A percentile compares a stretch with the other conserved stretches of the same genome.
These are phyloP conservation scores for Fusarium verticillioides DNA, from an alignment of 2,329 filamentous ascomycete genomes.

Conservation along the genomic window DNA sequence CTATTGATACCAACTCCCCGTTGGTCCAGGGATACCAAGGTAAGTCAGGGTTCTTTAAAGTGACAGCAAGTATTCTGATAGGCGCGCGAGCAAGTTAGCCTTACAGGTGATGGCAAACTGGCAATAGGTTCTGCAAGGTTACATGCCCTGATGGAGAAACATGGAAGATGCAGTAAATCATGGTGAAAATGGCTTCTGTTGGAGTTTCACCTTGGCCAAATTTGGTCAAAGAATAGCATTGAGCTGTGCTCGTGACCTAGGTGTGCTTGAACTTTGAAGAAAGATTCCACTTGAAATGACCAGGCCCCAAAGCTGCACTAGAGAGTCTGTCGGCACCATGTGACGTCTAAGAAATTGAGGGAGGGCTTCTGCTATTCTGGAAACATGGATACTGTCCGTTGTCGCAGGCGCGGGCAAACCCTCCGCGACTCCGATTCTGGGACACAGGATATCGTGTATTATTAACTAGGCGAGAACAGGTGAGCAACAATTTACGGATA, in stretches of 20 bases:
- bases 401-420: constrained; percentile 13
- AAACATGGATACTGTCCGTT: constrained; percentile 24
- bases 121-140: not conserved
- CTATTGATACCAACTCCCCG: constrained; percentile 3
- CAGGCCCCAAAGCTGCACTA: constrained; percentile 29
- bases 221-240: constrained; percentile 26
- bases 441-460: constrained; percentile 18
- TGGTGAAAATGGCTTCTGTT: constrained; percentile 15
- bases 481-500: not conserved
- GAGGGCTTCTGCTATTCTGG: constrained; percentile 36
- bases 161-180: not conserved
- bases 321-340: constrained; percentile 20
- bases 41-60: constrained; percentile 1
- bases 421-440: constrained; percentile 35
- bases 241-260: constrained; percentile 27
- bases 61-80: constrained; percentile 22
- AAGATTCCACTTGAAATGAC: constrained; percentile 25
- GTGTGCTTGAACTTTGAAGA: not conserved
- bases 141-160: constrained; percentile 7
- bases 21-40: not conserved
- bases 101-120: not conserved
- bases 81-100: constrained; percentile 27
- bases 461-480: constrained; percentile 18
- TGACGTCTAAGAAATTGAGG: constrained; percentile 16
- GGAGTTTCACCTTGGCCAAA: constrained; percentile 33